phyloP scores from a whole-genome alignment of 345 rosid genomes.

The Triadica sebifera region DNA sequence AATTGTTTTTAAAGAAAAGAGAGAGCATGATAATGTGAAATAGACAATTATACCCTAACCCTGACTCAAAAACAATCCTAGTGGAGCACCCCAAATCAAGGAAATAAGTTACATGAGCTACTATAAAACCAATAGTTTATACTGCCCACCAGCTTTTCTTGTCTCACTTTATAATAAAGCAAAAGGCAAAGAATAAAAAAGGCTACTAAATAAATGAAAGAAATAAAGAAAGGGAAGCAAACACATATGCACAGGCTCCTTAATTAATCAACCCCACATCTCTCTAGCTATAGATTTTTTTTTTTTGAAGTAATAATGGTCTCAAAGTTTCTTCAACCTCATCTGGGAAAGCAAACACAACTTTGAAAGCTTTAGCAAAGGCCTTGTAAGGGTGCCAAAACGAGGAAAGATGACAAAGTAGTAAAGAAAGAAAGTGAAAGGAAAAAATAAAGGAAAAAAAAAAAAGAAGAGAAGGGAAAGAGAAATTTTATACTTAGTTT shows the following conservation, averaged over 20 bases:
- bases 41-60: conserved; percentile 17
- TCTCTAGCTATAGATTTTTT: not conserved
- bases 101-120: conserved; percentile 8
- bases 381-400: conserved; percentile 44
- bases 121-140: conserved; percentile 13
- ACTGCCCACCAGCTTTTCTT: conserved; percentile 27
- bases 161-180: conserved; percentile 52
- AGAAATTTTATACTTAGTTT: conserved; percentile 17
- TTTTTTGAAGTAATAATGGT: conserved; percentile 20
- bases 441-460: not conserved
- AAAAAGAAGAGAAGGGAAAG: too few relatives aligned
- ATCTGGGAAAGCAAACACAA: conserved; percentile 44
- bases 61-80: conserved; percentile 16
- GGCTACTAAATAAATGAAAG: conserved; percentile 30
- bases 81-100: conserved; percentile 18
- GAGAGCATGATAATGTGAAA: not conserved
- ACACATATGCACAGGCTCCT: conserved; percentile 37
- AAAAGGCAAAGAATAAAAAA: conserved; percentile 38
- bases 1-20: conserved; percentile 10
- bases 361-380: conserved; percentile 30
- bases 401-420: conserved; percentile 42
- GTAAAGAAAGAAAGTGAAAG: conserved; percentile 27
- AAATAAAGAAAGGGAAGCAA: conserved; percentile 15
- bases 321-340: conserved; percentile 45
- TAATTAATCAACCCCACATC: conserved; percentile 31